Percentiles rank a stretch among this genome's conserved stretches.
These are phyloP conservation scores for Pholiota conissans DNA, from an alignment of 768 basidiomycete species.

Conservation along the genomic window DNA sequence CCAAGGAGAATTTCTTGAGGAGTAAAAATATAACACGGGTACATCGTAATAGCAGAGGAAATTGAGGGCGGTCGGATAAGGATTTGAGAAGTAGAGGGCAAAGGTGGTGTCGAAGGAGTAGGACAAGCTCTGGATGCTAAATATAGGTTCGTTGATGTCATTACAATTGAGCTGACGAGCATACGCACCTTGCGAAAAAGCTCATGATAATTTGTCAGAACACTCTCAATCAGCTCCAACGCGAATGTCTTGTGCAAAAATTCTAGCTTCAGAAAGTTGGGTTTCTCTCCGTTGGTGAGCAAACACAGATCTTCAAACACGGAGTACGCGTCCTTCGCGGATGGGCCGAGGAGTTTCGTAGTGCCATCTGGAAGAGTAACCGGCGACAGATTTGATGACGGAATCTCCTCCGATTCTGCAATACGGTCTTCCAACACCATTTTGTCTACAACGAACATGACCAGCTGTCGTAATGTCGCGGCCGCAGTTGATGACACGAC, in stretches of 20 bases:
- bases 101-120: slow-evolving; percentile 87
- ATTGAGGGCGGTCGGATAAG: slow-evolving; percentile 77
- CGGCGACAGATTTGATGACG: slow-evolving; percentile 33
- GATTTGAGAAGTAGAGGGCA: slow-evolving; percentile 88
- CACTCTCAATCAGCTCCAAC: slow-evolving; percentile 95
- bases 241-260: slow-evolving; percentile 91
- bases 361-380: slow-evolving; percentile 69
- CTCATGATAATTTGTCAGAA: slow-evolving; percentile 89
- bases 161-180: neutral
- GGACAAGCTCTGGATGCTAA: slow-evolving; percentile 80
- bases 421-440: slow-evolving; percentile 74
- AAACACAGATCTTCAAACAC: slow-evolving; percentile 94
- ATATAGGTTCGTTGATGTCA: neutral
- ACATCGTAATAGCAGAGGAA: slow-evolving; percentile 87
- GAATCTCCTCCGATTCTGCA: slow-evolving; percentile 33
- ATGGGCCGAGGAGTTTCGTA: slow-evolving; percentile 63
- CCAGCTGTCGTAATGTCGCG: slow-evolving; percentile 91
- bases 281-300: slow-evolving; percentile 79
- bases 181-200: slow-evolving; percentile 73
- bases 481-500: slow-evolving; percentile 98
- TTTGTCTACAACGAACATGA: slow-evolving; percentile 98
- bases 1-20: slow-evolving; percentile 84
- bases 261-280: slow-evolving; percentile 79
- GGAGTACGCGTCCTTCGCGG: slow-evolving; percentile 81
- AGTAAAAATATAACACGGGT: slow-evolving; percentile 93